phyloP scores from a whole-genome alignment of 2,329 filamentous ascomycete species.

The Metarhizium anisopliae region DNA sequence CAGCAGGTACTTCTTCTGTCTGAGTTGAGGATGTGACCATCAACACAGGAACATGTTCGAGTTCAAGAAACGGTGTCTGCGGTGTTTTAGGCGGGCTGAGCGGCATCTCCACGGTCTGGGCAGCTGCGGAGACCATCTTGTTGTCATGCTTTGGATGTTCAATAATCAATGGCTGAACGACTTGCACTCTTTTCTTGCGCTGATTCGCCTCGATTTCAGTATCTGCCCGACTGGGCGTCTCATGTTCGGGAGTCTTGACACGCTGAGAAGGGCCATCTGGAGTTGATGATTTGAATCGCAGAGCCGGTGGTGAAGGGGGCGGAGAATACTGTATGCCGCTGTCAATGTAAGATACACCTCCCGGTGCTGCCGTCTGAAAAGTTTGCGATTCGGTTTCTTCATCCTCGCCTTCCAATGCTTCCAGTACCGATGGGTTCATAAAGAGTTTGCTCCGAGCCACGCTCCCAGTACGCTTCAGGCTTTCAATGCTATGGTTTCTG shows the following conservation, averaged over 20 bases:
- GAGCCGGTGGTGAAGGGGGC: constrained; percentile 59
- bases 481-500: constrained; percentile 51
- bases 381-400: constrained; percentile 27
- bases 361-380: constrained; percentile 15
- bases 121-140: constrained; percentile 49
- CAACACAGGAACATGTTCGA: constrained; percentile 23
- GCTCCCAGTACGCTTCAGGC: constrained; percentile 45
- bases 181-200: constrained; percentile 57
- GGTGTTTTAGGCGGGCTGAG: constrained; percentile 59
- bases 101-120: constrained; percentile 21
- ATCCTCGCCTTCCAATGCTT: constrained; percentile 46
- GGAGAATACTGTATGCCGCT: constrained; percentile 77
- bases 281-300: constrained; percentile 29
- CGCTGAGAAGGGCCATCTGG: constrained; percentile 27
- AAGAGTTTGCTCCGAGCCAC: constrained; percentile 42
- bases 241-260: constrained; percentile 32
- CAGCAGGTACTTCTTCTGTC: constrained; percentile 31
- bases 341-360: constrained; percentile 56
- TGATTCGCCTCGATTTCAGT: constrained; percentile 65
- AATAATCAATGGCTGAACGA: constrained; percentile 39
- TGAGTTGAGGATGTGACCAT: constrained; percentile 54
- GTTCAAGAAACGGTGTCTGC: constrained; percentile 35
- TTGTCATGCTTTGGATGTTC: constrained; percentile 31
- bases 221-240: constrained; percentile 35
- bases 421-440: constrained; percentile 45